Conservation (phyloP, 2,329 filamentous ascomycete species). For the Thermomyces lanuginosus region DNA sequence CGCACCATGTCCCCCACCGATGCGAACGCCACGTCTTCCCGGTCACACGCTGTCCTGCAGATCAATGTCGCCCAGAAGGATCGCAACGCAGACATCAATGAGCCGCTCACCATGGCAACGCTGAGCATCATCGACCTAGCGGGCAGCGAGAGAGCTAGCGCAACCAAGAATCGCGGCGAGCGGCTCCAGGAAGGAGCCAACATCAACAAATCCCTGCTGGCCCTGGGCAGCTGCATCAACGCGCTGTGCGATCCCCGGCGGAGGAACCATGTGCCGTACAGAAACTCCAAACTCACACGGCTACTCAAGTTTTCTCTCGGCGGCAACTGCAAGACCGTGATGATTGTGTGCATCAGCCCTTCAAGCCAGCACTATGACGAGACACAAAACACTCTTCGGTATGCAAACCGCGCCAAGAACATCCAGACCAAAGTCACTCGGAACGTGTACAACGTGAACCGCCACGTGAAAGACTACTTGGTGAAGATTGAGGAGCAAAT, state of each 20-base stretch:
- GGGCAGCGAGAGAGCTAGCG: constrained; percentile 86
- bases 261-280: constrained; percentile 86
- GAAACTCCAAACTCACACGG: constrained; percentile 92
- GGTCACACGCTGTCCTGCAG: constrained; percentile 91
- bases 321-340: constrained; percentile 96
- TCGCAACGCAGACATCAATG: constrained; percentile 76
- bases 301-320: constrained; percentile 93
- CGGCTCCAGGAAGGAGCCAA: constrained; percentile 86
- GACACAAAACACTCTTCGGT: constrained; percentile 92
- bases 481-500: constrained; percentile 99
- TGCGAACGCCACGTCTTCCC: constrained; percentile 91
- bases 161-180: constrained; percentile 90
- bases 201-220: constrained; percentile 96
- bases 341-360: constrained; percentile 97
- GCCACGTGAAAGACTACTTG: constrained; percentile 96
- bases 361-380: constrained; percentile 96
- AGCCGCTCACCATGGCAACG: constrained; percentile 95
- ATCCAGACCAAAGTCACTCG: constrained; percentile 99
- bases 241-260: constrained; percentile 87
- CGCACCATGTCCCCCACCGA: constrained; percentile 93
- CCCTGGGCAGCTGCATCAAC: constrained; percentile 93
- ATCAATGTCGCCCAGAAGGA: constrained; percentile 94
- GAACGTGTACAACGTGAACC: constrained; percentile 97
- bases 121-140: constrained; percentile 96
- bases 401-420: constrained; percentile 95